Percentiles rank a stretch among this genome's conserved stretches.
Evolutionary conservation across 1,139 yeast genomes (phyloP).

Genomic region (Candida sanyaensis): DNA sequence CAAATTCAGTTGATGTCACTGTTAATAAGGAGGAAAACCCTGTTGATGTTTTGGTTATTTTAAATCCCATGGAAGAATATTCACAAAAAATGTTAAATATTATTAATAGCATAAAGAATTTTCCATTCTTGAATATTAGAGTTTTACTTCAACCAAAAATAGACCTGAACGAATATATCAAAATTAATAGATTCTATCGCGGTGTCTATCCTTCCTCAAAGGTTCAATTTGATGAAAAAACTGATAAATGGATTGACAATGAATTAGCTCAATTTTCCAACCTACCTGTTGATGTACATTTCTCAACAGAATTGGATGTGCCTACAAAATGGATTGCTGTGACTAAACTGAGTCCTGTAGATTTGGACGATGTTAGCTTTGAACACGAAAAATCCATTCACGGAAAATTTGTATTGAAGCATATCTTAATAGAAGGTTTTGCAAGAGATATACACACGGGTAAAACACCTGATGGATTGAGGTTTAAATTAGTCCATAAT

Average conservation of each 20-base stretch:
- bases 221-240: conserved; percentile 38
- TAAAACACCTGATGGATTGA: conserved; percentile 51
- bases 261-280: conserved; percentile 18
- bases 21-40: conserved; percentile 22
- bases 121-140: conserved; percentile 49
- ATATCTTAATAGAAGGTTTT: conserved; percentile 70
- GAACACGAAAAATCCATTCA: conserved; percentile 19
- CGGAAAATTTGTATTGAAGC: conserved; percentile 35
- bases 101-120: conserved; percentile 43
- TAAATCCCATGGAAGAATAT: conserved; percentile 72
- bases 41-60: conserved; percentile 55
- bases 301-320: conserved; percentile 59
- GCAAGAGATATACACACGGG: conserved; percentile 47
- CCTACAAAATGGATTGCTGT: conserved; percentile 70
- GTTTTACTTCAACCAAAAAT: conserved; percentile 61
- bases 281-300: conserved; percentile 51
- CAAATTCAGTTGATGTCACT: conserved; percentile 33
- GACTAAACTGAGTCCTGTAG: conserved; percentile 48
- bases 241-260: conserved; percentile 29
- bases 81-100: conserved; percentile 65
- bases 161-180: conserved; percentile 33
- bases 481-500: conserved; percentile 33
- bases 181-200: conserved; percentile 61
- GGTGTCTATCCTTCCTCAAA: conserved; percentile 39
- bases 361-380: conserved; percentile 61